phyloP scores from a whole-genome alignment of 352 stramenopile genomes.

The Pythium folliculosum region DNA sequence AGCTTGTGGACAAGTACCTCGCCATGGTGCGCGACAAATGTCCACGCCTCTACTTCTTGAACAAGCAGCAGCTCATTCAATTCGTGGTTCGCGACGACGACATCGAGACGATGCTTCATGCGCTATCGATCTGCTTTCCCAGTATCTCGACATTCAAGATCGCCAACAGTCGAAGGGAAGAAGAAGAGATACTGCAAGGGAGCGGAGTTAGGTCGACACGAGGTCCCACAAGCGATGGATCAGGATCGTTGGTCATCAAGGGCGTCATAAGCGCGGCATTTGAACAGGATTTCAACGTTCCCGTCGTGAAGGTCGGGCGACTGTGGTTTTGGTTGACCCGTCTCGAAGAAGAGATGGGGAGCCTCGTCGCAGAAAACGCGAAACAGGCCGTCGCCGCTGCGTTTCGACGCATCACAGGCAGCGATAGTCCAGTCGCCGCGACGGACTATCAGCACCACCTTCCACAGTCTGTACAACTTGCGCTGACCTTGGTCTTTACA shows the following conservation, averaged over 20 bases:
- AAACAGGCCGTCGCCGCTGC: constrained; percentile 28
- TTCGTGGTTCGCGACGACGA: constrained; percentile 48
- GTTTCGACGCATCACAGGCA: background rate
- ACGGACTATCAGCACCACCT: constrained; percentile 21
- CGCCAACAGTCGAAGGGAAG: constrained; percentile 14
- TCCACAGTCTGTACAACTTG: constrained; percentile 36
- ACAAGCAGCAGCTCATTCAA: constrained; percentile 41
- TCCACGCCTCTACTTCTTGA: constrained; percentile 44
- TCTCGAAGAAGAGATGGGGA: constrained; percentile 58
- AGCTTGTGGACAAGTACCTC: constrained; percentile 48
- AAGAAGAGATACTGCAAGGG: constrained; percentile 18
- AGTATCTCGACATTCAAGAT: constrained; percentile 39
- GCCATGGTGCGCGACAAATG: constrained; percentile 36
- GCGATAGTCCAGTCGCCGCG: background rate
- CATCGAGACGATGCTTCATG: constrained; percentile 26
- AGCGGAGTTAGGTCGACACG: background rate
- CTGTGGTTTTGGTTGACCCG: constrained; percentile 67
- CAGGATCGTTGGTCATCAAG: constrained; percentile 14
- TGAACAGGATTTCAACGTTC: constrained; percentile 24
- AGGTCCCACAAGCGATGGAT: background rate
- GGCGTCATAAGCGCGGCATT: background rate
- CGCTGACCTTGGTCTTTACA: constrained; percentile 34
- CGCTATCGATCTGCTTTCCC: constrained; percentile 46
- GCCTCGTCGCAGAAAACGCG: constrained; percentile 43
- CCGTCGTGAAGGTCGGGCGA: constrained; percentile 69